Conservation (phyloP, 208 protist genomes). For the Leishmania amazonensis region DNA sequence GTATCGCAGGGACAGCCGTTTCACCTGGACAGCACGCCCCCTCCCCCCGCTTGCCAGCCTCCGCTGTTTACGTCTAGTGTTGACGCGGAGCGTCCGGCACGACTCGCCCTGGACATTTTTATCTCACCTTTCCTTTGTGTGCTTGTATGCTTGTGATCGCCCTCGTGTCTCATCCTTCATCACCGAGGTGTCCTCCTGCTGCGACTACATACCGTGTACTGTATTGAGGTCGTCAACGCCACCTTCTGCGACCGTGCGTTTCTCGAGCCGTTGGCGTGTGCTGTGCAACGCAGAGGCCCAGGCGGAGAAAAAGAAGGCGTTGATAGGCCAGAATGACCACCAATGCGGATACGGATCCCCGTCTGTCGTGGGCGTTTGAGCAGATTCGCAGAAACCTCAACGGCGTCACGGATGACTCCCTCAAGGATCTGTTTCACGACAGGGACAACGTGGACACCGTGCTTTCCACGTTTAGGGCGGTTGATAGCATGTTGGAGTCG, state of each 20-base stretch:
- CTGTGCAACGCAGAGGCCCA: neutral
- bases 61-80: neutral
- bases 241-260: neutral
- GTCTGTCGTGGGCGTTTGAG: conserved; percentile 70
- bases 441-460: conserved; percentile 36
- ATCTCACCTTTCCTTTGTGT: neutral
- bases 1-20: neutral
- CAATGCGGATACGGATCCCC: conserved; percentile 41
- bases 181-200: neutral
- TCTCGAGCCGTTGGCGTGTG: neutral
- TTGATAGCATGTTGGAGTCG: conserved; percentile 39
- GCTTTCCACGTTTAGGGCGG: conserved; percentile 57
- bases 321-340: neutral
- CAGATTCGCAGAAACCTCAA: conserved; percentile 63
- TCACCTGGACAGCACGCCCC: neutral
- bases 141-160: neutral
- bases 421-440: conserved; percentile 62
- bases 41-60: neutral
- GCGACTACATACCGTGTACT: neutral
- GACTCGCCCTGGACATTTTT: neutral
- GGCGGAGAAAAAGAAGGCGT: neutral
- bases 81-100: neutral
- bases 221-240: neutral
- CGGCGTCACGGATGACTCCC: conserved; percentile 54
- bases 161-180: neutral